Conservation (phyloP, 345 rosid species). For the Eucalyptus marginata region DNA sequence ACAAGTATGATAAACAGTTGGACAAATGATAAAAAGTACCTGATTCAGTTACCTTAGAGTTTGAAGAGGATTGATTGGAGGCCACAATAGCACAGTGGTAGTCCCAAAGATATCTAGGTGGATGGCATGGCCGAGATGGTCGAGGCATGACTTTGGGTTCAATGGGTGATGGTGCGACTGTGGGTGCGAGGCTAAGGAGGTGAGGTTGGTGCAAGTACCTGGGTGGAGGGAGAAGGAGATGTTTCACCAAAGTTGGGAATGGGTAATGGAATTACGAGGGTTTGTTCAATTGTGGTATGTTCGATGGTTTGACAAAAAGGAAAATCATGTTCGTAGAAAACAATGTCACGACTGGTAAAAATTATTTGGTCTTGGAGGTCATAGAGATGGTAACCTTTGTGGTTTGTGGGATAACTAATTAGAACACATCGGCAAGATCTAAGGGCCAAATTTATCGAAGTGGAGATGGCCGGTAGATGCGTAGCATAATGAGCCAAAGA, state of each 20-base stretch:
- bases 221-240: neutral
- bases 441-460: neutral
- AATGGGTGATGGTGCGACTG: neutral
- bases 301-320: neutral
- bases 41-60: neutral
- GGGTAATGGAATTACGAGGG: neutral
- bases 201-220: neutral
- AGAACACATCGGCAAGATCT: neutral
- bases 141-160: fast-evolving
- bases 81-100: neutral
- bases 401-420: neutral
- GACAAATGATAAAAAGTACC: neutral
- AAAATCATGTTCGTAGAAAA: neutral
- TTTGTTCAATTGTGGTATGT: neutral
- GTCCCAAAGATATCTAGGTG: neutral
- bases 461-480: neutral
- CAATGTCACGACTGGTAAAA: neutral
- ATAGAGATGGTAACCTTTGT: neutral
- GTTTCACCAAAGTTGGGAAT: neutral
- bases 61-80: neutral
- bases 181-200: neutral
- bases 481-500: neutral
- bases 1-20: neutral
- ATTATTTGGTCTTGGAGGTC: neutral
- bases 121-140: neutral